Conservation (phyloP, 1,284 basidiomycete species). For the Sanghuangporus sanghuang region DNA sequence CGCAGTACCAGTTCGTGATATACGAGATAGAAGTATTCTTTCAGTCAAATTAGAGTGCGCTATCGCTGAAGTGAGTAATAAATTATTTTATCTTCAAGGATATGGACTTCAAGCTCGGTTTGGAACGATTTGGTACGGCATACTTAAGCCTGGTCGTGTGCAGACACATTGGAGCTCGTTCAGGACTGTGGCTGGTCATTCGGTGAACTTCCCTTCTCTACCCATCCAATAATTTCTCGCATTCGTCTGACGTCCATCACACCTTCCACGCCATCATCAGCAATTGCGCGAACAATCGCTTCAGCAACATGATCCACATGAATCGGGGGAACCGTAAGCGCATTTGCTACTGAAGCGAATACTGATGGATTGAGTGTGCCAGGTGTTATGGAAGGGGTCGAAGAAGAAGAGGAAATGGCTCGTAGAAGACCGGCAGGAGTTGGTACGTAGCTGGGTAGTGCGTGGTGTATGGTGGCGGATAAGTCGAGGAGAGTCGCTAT, state of each 20-base stretch:
- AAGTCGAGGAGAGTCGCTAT: constrained; percentile 83
- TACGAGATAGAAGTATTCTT: too few species aligned
- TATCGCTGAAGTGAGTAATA: too few species aligned
- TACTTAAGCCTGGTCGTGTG: neutral
- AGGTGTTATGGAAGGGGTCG: constrained; percentile 1
- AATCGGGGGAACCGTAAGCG: constrained; percentile 79
- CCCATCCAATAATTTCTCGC: constrained; percentile 69
- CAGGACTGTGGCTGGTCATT: neutral
- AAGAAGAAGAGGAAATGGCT: constrained; percentile 22
- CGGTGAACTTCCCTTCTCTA: constrained; percentile 27
- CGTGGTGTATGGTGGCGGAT: constrained; percentile 61
- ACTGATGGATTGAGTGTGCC: constrained; percentile 36
- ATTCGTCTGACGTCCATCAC: constrained; percentile 75
- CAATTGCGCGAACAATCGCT: constrained; percentile 65
- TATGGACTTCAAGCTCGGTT: too few species aligned
- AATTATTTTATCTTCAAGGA: too few species aligned
- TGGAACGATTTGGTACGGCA: neutral
- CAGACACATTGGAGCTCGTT: neutral
- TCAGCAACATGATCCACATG: constrained; percentile 95
- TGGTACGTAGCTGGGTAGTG: constrained; percentile 51
- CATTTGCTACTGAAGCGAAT: constrained; percentile 68
- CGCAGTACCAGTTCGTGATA: too few species aligned
- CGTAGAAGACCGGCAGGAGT: constrained; percentile 58
- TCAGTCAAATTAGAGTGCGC: too few species aligned
- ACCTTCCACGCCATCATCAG: constrained; percentile 49